These are phyloP conservation scores for Trametes pubescens DNA, from an alignment of 1,284 basidiomycete species.

Conservation along the genomic window DNA sequence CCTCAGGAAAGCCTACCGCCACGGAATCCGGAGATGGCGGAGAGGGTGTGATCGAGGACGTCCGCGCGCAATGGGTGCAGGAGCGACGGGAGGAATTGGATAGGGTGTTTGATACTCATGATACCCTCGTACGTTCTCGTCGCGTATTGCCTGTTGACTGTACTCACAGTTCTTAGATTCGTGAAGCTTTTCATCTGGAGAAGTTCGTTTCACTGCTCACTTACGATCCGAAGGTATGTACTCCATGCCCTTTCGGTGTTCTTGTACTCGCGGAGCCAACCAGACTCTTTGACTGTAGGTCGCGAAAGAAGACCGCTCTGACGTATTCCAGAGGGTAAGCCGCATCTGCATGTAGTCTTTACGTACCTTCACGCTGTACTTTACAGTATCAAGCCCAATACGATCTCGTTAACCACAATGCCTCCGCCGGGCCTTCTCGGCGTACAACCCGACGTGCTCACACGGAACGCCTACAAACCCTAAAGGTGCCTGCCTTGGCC, in stretches of 20 bases:
- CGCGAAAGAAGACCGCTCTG: constrained; percentile 77
- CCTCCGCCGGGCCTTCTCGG: constrained; percentile 59
- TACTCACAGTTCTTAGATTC: constrained; percentile 56
- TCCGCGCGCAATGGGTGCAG: constrained; percentile 56
- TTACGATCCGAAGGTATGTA: constrained; percentile 74
- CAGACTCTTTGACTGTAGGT: constrained; percentile 50
- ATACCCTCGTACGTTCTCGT: constrained; percentile 67
- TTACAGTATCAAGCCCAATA: constrained; percentile 68
- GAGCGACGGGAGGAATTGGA: constrained; percentile 69
- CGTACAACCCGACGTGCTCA: constrained; percentile 67
- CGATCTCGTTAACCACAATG: constrained; percentile 64
- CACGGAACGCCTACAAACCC: constrained; percentile 49
- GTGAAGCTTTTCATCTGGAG: constrained; percentile 88
- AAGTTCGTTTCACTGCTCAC: constrained; percentile 76
- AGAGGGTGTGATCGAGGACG: constrained; percentile 25
- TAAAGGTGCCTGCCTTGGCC: constrained; percentile 28
- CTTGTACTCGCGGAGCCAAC: too few species aligned
- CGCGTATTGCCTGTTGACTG: not conserved
- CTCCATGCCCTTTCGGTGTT: too few species aligned
- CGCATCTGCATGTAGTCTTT: constrained; percentile 1
- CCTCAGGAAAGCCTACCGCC: not conserved
- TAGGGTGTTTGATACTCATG: constrained; percentile 71
- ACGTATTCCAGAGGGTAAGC: constrained; percentile 77
- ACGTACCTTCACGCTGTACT: constrained; percentile 27
- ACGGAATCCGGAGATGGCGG: not conserved